Evolutionary conservation across 257 asterid genomes (phyloP), one percentile per base, ranked within the genome.

Genomic region (Forsythia viridissima): DNA sequence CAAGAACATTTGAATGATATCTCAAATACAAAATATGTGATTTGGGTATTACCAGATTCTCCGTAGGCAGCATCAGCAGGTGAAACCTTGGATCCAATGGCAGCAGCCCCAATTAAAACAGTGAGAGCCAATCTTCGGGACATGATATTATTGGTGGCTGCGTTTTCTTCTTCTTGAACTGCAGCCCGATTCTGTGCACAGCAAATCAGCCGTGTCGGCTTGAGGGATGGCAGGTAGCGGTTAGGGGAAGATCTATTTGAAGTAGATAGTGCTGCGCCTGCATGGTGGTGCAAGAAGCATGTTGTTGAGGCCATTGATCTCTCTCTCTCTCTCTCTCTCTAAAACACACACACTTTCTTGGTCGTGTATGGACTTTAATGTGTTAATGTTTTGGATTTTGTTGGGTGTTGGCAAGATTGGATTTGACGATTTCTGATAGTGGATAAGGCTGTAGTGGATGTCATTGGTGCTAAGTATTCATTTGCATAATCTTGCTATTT

Each of bases 41-140:
- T 55, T n/a, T 6, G 10, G 37, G 37, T 8, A 30, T 15, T 89
- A 93, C 97, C 97, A 71, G 97, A 90, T 90, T 93, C 95, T 79
- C 97, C 95, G 63, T 91, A 93, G 39, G 97, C 97, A 15, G 97
- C 97, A 67, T 88, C 97, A 0, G 97, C 97, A 3, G 97, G 95
- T 7, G 97, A 88, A 65, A 86, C 92, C 80, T 85, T 93, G 76
- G 95, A 86, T 42, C 87, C 97, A 42, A 89, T 81, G 3, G 92
- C 97, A 39, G 93, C 93, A 40, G 93, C 89, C 15, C 95, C 97
- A 70, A 91, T 83, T 72, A 93, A 90, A 15, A 90, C 79, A 30
- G 92, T 89, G 73, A 91, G 87, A 74, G 93, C 95, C 90, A 90
- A 67, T 76, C 97, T 80, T 38, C 97, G 91, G 2, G 95, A 89